Conservation (phyloP, 305 asterid species). For the Solanum hybrid region DNA sequence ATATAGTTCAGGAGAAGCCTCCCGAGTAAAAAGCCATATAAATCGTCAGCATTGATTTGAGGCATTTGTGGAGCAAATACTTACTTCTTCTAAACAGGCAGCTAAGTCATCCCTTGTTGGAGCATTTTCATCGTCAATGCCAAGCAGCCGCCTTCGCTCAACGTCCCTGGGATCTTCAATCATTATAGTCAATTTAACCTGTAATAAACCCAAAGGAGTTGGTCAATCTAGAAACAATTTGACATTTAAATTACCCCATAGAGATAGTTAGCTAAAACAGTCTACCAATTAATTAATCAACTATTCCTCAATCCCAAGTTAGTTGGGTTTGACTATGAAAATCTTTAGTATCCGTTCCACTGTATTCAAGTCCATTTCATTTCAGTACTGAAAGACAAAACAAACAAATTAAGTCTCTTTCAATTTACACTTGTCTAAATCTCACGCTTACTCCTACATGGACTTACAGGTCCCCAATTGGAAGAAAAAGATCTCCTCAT, state of each 20-base stretch:
- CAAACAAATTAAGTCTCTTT: neutral
- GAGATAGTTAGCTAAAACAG: neutral
- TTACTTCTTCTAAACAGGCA: conserved; percentile 68
- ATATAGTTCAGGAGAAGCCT: neutral
- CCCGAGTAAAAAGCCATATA: neutral
- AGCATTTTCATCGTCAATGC: conserved; percentile 83
- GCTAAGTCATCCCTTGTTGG: conserved; percentile 93
- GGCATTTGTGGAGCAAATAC: neutral
- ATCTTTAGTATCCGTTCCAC: neutral
- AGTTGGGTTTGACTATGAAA: neutral
- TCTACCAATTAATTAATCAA: neutral
- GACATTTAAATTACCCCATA: neutral
- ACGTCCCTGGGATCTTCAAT: conserved; percentile 96
- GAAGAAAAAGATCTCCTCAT: neutral
- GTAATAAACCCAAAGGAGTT: conserved; percentile 1
- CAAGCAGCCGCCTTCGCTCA: conserved; percentile 88
- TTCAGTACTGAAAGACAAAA: neutral
- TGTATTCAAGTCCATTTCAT: neutral
- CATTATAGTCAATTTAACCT: conserved; percentile 78
- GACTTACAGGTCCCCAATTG: neutral
- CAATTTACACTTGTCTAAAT: neutral
- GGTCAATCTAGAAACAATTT: neutral
- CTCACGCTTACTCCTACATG: neutral
- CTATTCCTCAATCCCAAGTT: neutral
- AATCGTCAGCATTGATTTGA: neutral